Base-by-base conservation (phyloP, 352 stramenopile species). In the Sclerospora graminicola region DNA sequence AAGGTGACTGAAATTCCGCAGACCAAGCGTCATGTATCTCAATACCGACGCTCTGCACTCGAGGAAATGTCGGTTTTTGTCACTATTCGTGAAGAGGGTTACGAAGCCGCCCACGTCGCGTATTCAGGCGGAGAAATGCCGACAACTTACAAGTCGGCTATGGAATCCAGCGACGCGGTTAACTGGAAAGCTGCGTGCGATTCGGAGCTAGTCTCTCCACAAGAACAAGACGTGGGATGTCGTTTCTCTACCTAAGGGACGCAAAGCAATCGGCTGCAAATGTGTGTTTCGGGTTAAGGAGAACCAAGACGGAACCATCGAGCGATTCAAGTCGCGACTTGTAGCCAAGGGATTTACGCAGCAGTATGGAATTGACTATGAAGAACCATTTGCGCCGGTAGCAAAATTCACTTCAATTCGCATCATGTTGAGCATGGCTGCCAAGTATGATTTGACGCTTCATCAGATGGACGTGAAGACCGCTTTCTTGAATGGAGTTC, bases 381-480 rank as follows among this genome's bases (percentile, higher is more conserved):
- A 30, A 0, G 28, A 47, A 3, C 21, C 34, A 1, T 47, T 32
- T 14, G 33, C 42, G 6, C 42, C 42, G 3, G 42, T 49, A 11
- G 33, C 30, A 1, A 34, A 34, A 15, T 23, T 49, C 5, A 26
- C 37, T 21, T 41, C 42, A 7, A n/a, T 41, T 4, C 30, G 38
- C 5, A 18, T 49, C 11, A 3, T 49, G 30, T 15, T 49, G 30
- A 49, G 30, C 9, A 4, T 49, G 8, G n/a, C 42, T 3, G 19
- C 31, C 7, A 24, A 41, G 7, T 41, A 34, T 13, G 16, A 49
- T 7, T 35, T 41, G 8, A 26, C 32, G 24, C n/a, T 34, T 2
- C 31, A 49, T 19, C 42, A 49, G 16, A 41, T 49, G 31, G 42
- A 49, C 9, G 30, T 46, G 8, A 34, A 20, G 13, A 46, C 40